Percentiles rank a stretch among this genome's conserved stretches.
These are phyloP conservation scores for Arachnomyces sp. DNA, from an alignment of 2,329 filamentous ascomycete species.

Conservation along the genomic window DNA sequence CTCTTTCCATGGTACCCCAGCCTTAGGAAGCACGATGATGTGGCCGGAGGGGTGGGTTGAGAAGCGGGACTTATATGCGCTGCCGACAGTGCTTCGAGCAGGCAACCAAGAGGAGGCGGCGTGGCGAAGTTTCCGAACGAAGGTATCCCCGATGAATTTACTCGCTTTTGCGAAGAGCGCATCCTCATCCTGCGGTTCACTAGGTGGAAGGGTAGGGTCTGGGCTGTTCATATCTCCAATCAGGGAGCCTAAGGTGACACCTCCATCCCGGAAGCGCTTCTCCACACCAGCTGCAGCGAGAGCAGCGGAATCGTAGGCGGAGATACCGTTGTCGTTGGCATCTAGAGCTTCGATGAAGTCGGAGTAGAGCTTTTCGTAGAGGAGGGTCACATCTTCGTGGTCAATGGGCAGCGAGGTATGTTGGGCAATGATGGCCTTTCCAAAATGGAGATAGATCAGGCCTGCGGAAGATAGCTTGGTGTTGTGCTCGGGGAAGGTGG, in stretches of 20 bases:
- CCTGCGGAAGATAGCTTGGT: constrained; percentile 94
- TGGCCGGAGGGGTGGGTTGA: constrained; percentile 63
- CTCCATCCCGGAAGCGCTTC: constrained; percentile 75
- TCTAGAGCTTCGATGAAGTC: constrained; percentile 94
- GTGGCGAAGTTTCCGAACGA: constrained; percentile 70
- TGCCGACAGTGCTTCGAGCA: constrained; percentile 67
- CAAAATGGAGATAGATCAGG: constrained; percentile 93
- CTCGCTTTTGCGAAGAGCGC: constrained; percentile 69
- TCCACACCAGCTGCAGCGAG: constrained; percentile 62
- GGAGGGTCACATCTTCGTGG: constrained; percentile 58
- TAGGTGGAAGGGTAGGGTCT: constrained; percentile 39
- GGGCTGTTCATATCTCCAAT: constrained; percentile 72
- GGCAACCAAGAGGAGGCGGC: constrained; percentile 75
- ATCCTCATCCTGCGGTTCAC: constrained; percentile 68
- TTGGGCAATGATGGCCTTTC: constrained; percentile 68
- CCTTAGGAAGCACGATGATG: constrained; percentile 71
- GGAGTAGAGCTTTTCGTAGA: constrained; percentile 85
- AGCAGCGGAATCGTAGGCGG: constrained; percentile 64
- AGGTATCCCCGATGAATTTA: constrained; percentile 78
- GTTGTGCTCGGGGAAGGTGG: constrained; percentile 70
- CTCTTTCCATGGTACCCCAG: constrained; percentile 84
- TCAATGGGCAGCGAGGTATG: constrained; percentile 54
- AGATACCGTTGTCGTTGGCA: constrained; percentile 94
- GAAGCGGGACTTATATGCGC: constrained; percentile 61
- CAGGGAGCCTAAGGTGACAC: constrained; percentile 75